Evolutionary conservation across 257 asterid genomes (phyloP), one percentile per base, ranked within the genome.

Genomic region (Schizonepeta tenuifolia): DNA sequence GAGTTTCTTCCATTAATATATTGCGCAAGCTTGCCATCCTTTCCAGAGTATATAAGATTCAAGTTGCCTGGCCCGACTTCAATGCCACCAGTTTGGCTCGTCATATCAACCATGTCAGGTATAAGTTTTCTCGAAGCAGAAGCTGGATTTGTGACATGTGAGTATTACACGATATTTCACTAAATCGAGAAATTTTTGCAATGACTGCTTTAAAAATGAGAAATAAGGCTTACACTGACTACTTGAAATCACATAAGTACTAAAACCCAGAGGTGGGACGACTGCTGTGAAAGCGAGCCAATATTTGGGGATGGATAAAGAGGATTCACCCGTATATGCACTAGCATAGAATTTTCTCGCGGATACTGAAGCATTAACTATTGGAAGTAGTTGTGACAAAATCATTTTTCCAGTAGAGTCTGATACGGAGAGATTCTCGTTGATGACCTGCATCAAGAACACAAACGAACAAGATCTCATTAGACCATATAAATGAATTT

Each of bases 241-340:
- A 69, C 82, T 81, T 62, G 84, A 77, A 80, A 89, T 65, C 65
- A 78, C 81, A 12, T 88, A 94, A 77, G 99, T 88, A 85, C 75
- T 91, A 73, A 89, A 91, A 69, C 99, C 99, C 80, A 94, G 73
- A 66, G 97, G 93, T 7, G 96, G 97, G 74, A 86, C 96, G 35
- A 46, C 83, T 0, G 92, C 97, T 15, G 84, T 86, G 77, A 94
- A 94, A 33, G 96, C 88, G 13, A 94, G 97, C 96, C 93, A 91
- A 71, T 88, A 86, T 31, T 60, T 47, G 72, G 97, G 92, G 47
- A 67, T 72, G 36, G 67, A 64, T 0, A 77, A 67, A 78, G 94
- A 85, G 41, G 86, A 75, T 77, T 84, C 77, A 13, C 97, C 96
- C 21, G 54, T 81, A 64, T 89, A 82, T 75, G 91, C 96, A 76